Evolutionary conservation across 352 stramenopile species (phyloP).

Genomic region (Globisporangium barbulae): DNA sequence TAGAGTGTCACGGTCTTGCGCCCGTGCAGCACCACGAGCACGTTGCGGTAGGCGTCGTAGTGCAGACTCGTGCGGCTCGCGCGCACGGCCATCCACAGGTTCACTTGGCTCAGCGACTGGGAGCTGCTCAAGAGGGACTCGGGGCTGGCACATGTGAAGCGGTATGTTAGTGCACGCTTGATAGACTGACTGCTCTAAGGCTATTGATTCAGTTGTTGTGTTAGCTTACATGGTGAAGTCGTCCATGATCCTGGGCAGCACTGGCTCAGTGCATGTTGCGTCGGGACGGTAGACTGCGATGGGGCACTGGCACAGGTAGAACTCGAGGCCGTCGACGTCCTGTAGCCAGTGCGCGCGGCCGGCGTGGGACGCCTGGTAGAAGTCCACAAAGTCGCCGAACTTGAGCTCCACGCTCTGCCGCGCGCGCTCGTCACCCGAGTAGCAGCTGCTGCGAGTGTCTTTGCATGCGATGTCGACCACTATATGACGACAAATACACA

Average conservation of each 20-base stretch:
- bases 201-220: not conserved
- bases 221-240: conserved; percentile 53
- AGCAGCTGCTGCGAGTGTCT: conserved; percentile 34
- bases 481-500: conserved; percentile 12
- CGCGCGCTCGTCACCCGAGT: conserved; percentile 51
- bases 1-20: conserved; percentile 73
- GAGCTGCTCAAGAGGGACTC: conserved; percentile 23
- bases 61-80: conserved; percentile 63
- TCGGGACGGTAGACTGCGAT: conserved; percentile 57
- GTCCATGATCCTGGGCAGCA: conserved; percentile 53
- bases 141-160: conserved; percentile 28
- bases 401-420: conserved; percentile 74
- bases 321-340: conserved; percentile 65
- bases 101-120: conserved; percentile 70
- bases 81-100: conserved; percentile 76
- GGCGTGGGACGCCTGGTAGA: conserved; percentile 47
- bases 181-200: not conserved
- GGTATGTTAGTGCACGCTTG: not conserved
- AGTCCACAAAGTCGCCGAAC: conserved; percentile 81
- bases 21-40: conserved; percentile 69
- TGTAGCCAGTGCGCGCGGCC: conserved; percentile 62
- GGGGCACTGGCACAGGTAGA: conserved; percentile 81
- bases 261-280: conserved; percentile 33
- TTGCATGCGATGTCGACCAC: conserved; percentile 83
- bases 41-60: conserved; percentile 82